Evolutionary conservation across 805 yeast species (phyloP).

Genomic region (Zygoascus ofunaensis): DNA sequence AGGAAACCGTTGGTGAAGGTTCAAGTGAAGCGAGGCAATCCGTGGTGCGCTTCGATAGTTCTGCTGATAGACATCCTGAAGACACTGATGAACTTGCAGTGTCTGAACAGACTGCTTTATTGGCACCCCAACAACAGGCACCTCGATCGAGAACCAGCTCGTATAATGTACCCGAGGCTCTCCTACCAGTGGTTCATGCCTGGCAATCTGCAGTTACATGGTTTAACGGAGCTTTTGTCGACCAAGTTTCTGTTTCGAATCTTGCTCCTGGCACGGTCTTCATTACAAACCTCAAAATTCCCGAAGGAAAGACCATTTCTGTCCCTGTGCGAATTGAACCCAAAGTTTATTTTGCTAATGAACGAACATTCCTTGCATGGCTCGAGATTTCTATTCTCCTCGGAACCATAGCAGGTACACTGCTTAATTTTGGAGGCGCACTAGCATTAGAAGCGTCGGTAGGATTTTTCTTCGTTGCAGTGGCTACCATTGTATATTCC

Average conservation of each 20-base stretch:
- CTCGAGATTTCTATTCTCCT: constrained; percentile 79
- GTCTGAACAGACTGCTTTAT: background rate
- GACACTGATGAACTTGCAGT: constrained; percentile 11
- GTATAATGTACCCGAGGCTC: background rate
- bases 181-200: constrained; percentile 5
- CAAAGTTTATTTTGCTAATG: constrained; percentile 97
- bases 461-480: constrained; percentile 77
- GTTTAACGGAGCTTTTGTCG: constrained; percentile 27
- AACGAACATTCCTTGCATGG: constrained; percentile 92
- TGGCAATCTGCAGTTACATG: constrained; percentile 10
- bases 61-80: constrained; percentile 12
- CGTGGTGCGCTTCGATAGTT: constrained; percentile 16
- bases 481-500: constrained; percentile 64
- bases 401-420: constrained; percentile 80
- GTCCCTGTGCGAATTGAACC: constrained; percentile 97
- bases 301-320: constrained; percentile 80
- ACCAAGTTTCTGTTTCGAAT: constrained; percentile 42
- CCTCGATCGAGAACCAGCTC: background rate
- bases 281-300: constrained; percentile 53
- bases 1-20: constrained; percentile 17
- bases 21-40: constrained; percentile 5
- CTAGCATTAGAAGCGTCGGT: constrained; percentile 72
- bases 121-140: background rate
- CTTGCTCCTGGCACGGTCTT: constrained; percentile 60
- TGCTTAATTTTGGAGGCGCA: constrained; percentile 73